These are phyloP conservation scores for Emericellopsis terricola DNA, from an alignment of 495 filamentous ascomycete genomes.

Conservation along the genomic window DNA sequence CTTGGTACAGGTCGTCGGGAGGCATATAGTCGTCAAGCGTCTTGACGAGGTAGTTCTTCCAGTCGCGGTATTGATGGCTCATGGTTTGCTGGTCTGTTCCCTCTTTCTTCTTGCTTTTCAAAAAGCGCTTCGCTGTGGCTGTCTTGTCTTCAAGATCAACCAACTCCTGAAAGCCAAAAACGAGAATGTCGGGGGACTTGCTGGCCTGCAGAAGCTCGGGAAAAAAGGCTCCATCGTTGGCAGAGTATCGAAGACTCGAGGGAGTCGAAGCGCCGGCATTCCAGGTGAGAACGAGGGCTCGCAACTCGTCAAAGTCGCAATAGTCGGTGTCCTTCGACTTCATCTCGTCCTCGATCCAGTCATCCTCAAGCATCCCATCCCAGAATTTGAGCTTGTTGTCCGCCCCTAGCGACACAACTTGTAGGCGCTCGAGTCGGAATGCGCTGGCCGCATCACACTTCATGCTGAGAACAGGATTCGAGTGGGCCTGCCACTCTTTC, in stretches of 20 bases:
- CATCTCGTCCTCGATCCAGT: constrained; percentile 86
- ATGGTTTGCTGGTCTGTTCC: constrained; percentile 81
- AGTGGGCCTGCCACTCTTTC: constrained; percentile 91
- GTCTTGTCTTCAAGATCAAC: constrained; percentile 96
- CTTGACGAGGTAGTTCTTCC: constrained; percentile 73
- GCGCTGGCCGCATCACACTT: constrained; percentile 65
- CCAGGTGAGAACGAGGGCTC: constrained; percentile 72
- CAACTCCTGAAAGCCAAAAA: constrained; percentile 96
- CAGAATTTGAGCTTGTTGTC: constrained; percentile 75
- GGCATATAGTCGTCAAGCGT: constrained; percentile 73
- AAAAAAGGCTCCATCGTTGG: constrained; percentile 55
- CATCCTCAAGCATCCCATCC: constrained; percentile 87
- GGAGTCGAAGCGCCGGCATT: constrained; percentile 90
- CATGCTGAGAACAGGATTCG: constrained; percentile 59
- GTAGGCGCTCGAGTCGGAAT: constrained; percentile 69
- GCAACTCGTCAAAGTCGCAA: constrained; percentile 69
- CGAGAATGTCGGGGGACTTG: constrained; percentile 67
- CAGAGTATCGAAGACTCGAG: constrained; percentile 50
- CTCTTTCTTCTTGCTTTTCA: constrained; percentile 78
- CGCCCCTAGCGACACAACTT: constrained; percentile 75
- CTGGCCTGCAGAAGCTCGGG: constrained; percentile 50
- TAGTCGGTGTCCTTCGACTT: constrained; percentile 62
- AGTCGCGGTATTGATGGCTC: constrained; percentile 92
- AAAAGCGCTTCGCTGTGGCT: constrained; percentile 74
- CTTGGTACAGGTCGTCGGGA: constrained; percentile 55